Evolutionary conservation across 371 early-diverging fungal species (phyloP).

Genomic region (Batrachochytrium dendrobatidis): DNA sequence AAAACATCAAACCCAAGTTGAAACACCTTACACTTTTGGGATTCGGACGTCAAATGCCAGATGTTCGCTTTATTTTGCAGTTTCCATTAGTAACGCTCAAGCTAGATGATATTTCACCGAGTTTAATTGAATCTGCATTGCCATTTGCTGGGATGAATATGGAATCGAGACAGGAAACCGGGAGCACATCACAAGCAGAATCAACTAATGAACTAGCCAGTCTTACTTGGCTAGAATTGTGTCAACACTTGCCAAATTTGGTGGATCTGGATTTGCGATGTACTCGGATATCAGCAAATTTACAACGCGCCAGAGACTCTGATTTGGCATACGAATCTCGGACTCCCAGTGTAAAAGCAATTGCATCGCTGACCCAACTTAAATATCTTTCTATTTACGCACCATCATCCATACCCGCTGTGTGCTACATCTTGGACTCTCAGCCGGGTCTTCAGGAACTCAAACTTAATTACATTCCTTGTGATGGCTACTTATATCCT

Average conservation of each 20-base stretch:
- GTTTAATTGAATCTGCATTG: not conserved
- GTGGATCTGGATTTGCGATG: not conserved
- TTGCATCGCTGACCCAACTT: not conserved
- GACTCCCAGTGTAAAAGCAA: not conserved
- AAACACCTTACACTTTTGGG: constrained; percentile 10
- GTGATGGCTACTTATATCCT: not conserved
- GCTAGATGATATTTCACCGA: constrained; percentile 12
- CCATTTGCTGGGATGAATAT: not conserved
- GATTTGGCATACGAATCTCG: not conserved
- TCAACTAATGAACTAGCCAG: no score
- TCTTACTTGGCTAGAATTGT: not conserved
- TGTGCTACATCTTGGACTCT: not conserved
- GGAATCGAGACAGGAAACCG: not conserved
- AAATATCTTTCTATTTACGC: not conserved
- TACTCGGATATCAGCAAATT: not conserved
- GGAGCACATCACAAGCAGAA: not conserved
- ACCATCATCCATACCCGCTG: not conserved
- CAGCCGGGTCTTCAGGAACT: not conserved
- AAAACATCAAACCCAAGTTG: not conserved
- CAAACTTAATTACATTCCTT: not conserved
- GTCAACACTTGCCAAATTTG: not conserved
- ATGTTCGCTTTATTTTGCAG: not conserved
- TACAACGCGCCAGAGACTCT: no score
- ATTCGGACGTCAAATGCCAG: constrained; percentile 9
- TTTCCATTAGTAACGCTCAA: constrained; percentile 3